Base-by-base conservation (phyloP, 441 rosid species). In the Biscutella laevigata region DNA sequence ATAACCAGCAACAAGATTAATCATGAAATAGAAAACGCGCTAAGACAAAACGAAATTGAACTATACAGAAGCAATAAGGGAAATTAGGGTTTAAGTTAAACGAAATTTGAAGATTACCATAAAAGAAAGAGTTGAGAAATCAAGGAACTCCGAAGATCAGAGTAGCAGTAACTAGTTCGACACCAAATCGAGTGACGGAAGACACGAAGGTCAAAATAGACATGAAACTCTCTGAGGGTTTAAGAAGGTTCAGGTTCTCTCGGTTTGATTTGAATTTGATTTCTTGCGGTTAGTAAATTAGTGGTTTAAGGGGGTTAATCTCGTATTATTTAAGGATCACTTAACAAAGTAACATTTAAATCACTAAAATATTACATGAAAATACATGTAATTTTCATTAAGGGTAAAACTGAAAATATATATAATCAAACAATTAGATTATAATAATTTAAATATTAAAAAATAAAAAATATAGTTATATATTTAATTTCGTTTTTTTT, bases 1-100 rank as follows among this genome's bases (percentile, higher is more conserved):
- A 50, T 15, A 37, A 36, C 36, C 42, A 57, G 38, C 14, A 20
- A 42, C 25, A 34, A 25, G 40, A 55, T 33, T 56, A 6, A 32
- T 17, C 15, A 44, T 7, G n/a, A 25, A 15, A 42, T 11, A 19
- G 21, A 42, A 42, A 52, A 29, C 4, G 7, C 16, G 27, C 7
- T 6, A 45, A 3, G 14, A 9, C 11, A 43, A 12, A 19, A 4
- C n/a, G 16, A 7, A 0, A 24, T 2, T 10, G 10, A 42, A 42
- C 50, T 12, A 51, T 17, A 42, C 32, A 53, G 21, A 20, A 27
- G 28, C 10, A 44, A 4, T 12, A 21, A 19, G 1, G 1, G 2
- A 4, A 25, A 27, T 26, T 21, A 38, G 17, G 42, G 40, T 30
- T 28, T 37, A 37, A 36, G 34, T 4, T 8, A 59, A 57, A 57